These are phyloP conservation scores for Gossypium herbaceum DNA, from an alignment of 345 rosid genomes.

Conservation along the genomic window DNA sequence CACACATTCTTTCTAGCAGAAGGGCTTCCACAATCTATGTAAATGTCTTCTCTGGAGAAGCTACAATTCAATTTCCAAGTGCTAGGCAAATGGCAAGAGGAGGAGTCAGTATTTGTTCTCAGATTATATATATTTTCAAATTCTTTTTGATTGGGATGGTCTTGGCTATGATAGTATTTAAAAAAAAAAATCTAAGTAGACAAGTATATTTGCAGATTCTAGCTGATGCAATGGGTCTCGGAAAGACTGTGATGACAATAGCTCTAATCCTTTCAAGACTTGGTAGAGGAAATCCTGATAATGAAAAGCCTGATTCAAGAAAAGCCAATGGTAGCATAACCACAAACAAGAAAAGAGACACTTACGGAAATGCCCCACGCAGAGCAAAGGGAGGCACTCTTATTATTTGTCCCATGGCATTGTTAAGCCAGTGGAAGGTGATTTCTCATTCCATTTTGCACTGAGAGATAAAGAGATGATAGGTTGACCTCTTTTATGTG, in stretches of 20 bases:
- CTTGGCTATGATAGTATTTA: neutral
- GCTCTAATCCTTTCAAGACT: constrained; percentile 61
- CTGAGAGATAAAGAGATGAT: neutral
- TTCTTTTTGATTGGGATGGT: neutral
- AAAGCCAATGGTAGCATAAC: constrained; percentile 19
- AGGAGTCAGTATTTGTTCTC: constrained; percentile 43
- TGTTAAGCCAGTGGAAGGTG: constrained; percentile 76
- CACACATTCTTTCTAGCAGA: constrained; percentile 28
- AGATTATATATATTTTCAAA: neutral
- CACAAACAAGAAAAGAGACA: constrained; percentile 20
- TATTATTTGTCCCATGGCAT: constrained; percentile 70
- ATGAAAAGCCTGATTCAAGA: constrained; percentile 4
- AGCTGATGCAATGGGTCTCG: constrained; percentile 84
- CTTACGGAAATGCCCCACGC: constrained; percentile 5
- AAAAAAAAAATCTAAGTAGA: neutral
- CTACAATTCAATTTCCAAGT: constrained; percentile 58
- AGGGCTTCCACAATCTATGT: constrained; percentile 58
- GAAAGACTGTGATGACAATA: constrained; percentile 77
- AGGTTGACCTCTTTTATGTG: neutral
- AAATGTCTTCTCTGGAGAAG: constrained; percentile 67
- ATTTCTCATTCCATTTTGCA: constrained; percentile 14
- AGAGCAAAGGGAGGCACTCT: constrained; percentile 64
- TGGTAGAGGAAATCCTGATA: constrained; percentile 34
- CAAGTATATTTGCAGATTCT: constrained; percentile 35
- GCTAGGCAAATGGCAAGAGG: constrained; percentile 70